Conservation (phyloP, 2,329 filamentous ascomycete species). For the Nakataea oryzae region DNA sequence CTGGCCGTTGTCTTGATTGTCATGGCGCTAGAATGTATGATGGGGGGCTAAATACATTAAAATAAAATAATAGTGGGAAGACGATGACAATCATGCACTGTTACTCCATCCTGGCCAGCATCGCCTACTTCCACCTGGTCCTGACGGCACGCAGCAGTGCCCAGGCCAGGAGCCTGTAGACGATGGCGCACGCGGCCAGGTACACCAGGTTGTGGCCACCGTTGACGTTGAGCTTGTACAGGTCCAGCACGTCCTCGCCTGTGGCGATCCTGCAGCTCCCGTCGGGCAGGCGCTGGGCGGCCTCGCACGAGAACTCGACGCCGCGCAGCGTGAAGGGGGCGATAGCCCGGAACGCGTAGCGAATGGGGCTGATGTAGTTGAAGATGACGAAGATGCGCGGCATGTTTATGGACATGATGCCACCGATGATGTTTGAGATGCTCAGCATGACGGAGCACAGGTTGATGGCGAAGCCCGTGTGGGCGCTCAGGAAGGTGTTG, state of each 20-base stretch:
- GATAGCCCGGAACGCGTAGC: constrained; percentile 58
- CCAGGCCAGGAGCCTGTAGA: constrained; percentile 57
- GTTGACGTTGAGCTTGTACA: constrained; percentile 57
- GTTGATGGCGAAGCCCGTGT: constrained; percentile 69
- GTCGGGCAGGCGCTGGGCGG: constrained; percentile 44
- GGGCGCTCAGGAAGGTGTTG: constrained; percentile 59
- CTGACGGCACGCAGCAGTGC: constrained; percentile 32
- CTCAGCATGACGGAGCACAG: constrained; percentile 60
- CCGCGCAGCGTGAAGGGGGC: constrained; percentile 53
- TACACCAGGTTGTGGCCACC: constrained; percentile 50
- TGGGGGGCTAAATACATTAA: neutral
- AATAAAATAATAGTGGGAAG: neutral
- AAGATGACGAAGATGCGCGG: constrained; percentile 54
- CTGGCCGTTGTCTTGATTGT: too few species aligned
- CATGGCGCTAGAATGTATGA: too few species aligned
- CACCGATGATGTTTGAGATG: constrained; percentile 61
- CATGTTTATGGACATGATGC: constrained; percentile 61
- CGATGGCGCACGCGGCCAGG: constrained; percentile 51
- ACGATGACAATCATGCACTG: too few species aligned
- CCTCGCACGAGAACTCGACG: constrained; percentile 53
- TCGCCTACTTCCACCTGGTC: constrained; percentile 3
- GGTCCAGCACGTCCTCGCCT: constrained; percentile 53
- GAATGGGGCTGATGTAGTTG: constrained; percentile 63
- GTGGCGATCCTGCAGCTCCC: constrained; percentile 55
- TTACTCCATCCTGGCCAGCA: too few species aligned